Base-by-base conservation (phyloP, 2,329 filamentous ascomycete species). In the Botryotinia convoluta region DNA sequence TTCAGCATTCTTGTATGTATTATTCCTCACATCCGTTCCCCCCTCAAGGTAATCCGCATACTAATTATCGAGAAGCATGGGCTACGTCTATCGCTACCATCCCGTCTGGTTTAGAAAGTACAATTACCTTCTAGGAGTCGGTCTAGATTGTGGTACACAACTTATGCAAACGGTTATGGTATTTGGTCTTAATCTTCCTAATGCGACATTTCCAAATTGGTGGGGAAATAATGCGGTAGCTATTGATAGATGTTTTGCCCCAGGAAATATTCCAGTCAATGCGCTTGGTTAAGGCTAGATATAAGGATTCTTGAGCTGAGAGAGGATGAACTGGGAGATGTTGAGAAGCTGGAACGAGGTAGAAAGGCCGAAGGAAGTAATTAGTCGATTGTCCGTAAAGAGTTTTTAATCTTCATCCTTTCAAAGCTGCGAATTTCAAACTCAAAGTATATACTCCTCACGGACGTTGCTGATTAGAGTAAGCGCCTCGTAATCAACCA, bases 61-160 rank as follows among this genome's bases (percentile, higher is more conserved):
- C 61, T 72, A 42, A 72, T 22, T 9, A 12, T 7, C 4, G 6
- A 71, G 20, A 8, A 72, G 70, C 18, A 72, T 72, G 70, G 70
- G 70, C 2, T 72, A 72, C 26, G 45, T 72, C 7, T 72, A 72
- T 22, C 60, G 70, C n/a, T 81, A 80, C 71, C 79, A 78, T 42
- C 72, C 72, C 9, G 44, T 89, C 54, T 93, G 91, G 90, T 94
- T 92, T 90, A 84, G 92, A 82, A 90, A 91, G 81, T 94, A 93
- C 84, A 93, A 94, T 83, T 94, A 93, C 80, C 86, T 93, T 79
- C 88, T 90, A 0, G 92, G 91, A n/a, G 91, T 91, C 0, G 92
- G 89, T 0, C 84, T 94, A 45, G 92, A 93, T 81, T 88, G 88
- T 69, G 92, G 91, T 20, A 85, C 93, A 14, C 88, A 90, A 22